Conservation (phyloP, 179 eudicot genomes). For the Drosera spatulata region DNA sequence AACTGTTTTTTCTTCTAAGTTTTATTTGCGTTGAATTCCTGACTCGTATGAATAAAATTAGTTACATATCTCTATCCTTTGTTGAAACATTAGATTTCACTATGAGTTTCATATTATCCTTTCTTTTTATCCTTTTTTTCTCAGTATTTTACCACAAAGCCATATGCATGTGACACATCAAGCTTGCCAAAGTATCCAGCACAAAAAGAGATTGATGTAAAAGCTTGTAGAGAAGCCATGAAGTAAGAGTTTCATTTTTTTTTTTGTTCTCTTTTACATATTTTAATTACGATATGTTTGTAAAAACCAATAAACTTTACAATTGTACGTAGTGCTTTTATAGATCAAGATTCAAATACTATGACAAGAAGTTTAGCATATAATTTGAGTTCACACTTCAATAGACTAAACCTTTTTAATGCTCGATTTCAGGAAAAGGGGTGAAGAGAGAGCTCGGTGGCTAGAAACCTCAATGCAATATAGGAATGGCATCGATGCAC, state of each 20-base stretch:
- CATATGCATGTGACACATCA: conserved; percentile 81
- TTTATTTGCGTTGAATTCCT: background rate
- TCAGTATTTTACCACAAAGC: conserved; percentile 73
- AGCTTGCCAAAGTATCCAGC: conserved; percentile 77
- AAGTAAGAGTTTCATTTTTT: conserved; percentile 26
- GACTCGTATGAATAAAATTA: too few relatives aligned
- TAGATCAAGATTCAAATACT: background rate
- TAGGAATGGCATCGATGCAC: conserved; percentile 43
- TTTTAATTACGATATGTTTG: background rate
- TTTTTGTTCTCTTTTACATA: background rate
- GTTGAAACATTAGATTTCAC: background rate
- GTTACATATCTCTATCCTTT: background rate
- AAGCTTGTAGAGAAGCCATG: conserved; percentile 56
- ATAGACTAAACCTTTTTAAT: background rate
- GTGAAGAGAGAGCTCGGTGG: conserved; percentile 51
- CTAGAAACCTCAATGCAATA: conserved; percentile 54
- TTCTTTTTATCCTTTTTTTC: conserved; percentile 3
- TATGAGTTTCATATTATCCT: background rate
- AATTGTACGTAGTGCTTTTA: background rate
- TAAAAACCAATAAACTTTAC: background rate
- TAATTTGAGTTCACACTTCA: background rate
- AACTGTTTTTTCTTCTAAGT: background rate
- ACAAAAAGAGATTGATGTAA: conserved; percentile 84
- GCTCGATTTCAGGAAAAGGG: conserved; percentile 51
- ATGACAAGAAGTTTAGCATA: background rate